Evolutionary conservation across 768 basidiomycete species (phyloP).

Genomic region (Leucosporidium creatinivorum): DNA sequence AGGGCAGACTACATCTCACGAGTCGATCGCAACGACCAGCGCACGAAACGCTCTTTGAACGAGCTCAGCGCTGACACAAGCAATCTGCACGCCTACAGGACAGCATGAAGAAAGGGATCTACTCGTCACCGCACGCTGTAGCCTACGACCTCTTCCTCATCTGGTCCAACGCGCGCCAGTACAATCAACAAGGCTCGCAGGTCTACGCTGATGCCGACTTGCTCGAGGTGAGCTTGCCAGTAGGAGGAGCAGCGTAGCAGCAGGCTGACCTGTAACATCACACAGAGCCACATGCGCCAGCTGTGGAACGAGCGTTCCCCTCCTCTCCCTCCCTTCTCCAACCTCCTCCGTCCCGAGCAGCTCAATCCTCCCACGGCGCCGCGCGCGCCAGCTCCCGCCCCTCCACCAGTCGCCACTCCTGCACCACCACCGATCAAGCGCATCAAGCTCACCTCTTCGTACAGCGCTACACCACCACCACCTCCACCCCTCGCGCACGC

Average conservation of each 20-base stretch:
- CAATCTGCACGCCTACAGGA: background rate
- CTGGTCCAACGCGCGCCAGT: slow-evolving; percentile 30
- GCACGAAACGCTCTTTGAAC: background rate
- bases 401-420: background rate
- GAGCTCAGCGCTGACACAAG: background rate
- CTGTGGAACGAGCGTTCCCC: slow-evolving; percentile 20
- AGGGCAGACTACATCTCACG: background rate
- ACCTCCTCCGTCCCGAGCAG: slow-evolving; percentile 21
- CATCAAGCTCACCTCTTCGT: slow-evolving; percentile 23
- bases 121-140: slow-evolving; percentile 17
- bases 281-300: slow-evolving; percentile 20
- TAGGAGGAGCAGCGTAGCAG: background rate
- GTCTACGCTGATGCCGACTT: slow-evolving; percentile 31
- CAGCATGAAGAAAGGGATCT: slow-evolving; percentile 14
- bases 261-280: background rate
- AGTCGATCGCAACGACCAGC: too few species aligned
- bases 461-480: background rate
- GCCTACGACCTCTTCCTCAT: slow-evolving; percentile 33
- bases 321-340: slow-evolving; percentile 27
- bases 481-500: background rate
- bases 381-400: background rate
- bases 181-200: slow-evolving; percentile 29
- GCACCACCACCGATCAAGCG: slow-evolving; percentile 21
- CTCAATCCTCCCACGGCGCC: background rate
- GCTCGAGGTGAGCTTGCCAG: slow-evolving; percentile 19